Base-by-base conservation (phyloP, 257 asterid species). In the Lantana camara region DNA sequence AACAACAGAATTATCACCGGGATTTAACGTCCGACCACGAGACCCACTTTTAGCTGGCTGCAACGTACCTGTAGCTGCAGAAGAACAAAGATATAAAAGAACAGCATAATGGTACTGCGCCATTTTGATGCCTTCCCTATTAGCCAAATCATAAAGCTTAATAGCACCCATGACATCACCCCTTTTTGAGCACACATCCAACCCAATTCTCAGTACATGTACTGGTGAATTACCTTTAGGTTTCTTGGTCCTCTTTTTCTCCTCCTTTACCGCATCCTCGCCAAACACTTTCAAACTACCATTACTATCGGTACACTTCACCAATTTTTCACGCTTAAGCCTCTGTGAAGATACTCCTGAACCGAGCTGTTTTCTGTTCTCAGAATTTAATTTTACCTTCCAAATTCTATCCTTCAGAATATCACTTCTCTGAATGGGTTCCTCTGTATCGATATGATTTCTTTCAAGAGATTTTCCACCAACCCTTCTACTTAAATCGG, bases 31-130 rank as follows among this genome's bases (percentile, higher is more conserved):
- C 72, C 95, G 82, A 54, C 35, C 51, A 2, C 70, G 73, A 27
- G 79, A 83, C 63, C 97, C 96, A 46, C 97, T 90, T 64, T 87
- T 87, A 0, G 95, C 97, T 0, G 97, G 92, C 78, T 82, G 96
- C 46, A 90, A 84, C 52, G 82, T 40, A 35, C 96, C 96, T 60
- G 87, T 78, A 54, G 96, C 95, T 6, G 97, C 95, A 69, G 96
- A 85, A 20, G 97, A 82, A 81, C 96, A 90, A 64, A 90, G 96
- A 75, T 90, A 90, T 37, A 90, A 73, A 19, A 90, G 85, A 66
- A 85, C 95, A 69, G 85, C 84, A 79, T 80, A 88, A 75, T 90
- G 97, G 60, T 90, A 85, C 74, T 79, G 89, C 52, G 71, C 87
- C 75, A 90, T 63, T 42, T 34, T 47, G 14, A 88, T 68, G 13